Evolutionary conservation across 768 basidiomycete genomes (phyloP), one percentile per base, ranked within the genome.

Genomic region (Mycena olivaceomarginata): DNA sequence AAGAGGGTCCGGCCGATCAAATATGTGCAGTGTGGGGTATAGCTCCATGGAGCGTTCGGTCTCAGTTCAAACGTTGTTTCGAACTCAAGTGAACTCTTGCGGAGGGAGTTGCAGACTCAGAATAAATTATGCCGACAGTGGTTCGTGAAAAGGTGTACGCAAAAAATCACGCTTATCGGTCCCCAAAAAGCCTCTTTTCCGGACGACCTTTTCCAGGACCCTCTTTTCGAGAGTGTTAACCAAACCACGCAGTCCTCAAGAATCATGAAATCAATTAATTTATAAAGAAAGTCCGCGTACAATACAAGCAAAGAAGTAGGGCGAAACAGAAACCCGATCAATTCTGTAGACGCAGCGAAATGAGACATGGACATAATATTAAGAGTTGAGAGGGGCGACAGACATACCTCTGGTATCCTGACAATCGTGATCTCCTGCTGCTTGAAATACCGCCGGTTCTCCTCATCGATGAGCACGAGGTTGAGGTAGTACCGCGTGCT

Each of bases 381-480:
- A 8, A 7, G 4, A 25, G 8, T 18, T 37, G 31, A 48, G 53
- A 63, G 25, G 53, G 46, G 62, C 41, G 12, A 66, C 22, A 43
- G 48, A 6, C 9, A 11, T 77, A 94, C 95, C 90, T 96, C 95
- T 79, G 95, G 96, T 91, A 97, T 96, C 86, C 96, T 92, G 86
- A 96, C 97, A 75, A 97, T 90, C 1, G 96, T 97, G 80, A 97
- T 97, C 89, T 97, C 95, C 92, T 94, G 97, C 85, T 98, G 97
- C 87, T 99, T 98, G 87, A 99, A 99, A 86, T 98, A 99, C 79
- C 98, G 90, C 81, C 98, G 90, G 86, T 99, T 99, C 90, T 99
- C 98, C 84, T 99, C 98, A 84, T 99, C 98, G 69, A 99, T 97
- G 70, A 99, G 91, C 5, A 99, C 98, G 41, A 99, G 89, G 84